Conservation (phyloP, 2,329 filamentous ascomycete species). For the Aspergillus floridensis region DNA sequence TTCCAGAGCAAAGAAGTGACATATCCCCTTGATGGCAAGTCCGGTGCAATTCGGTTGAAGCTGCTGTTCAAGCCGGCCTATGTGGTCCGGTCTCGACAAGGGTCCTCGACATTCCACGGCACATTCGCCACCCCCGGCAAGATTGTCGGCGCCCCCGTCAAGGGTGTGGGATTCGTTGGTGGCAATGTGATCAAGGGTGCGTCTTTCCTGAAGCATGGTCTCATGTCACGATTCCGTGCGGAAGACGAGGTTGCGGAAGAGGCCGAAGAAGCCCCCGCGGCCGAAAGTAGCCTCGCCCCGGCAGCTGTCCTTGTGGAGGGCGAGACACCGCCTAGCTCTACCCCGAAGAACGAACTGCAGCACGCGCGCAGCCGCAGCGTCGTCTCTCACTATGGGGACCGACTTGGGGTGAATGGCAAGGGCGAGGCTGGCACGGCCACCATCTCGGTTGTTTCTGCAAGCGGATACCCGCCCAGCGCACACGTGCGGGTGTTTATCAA, state of each 20-base stretch:
- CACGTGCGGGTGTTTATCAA: slow-evolving; percentile 77
- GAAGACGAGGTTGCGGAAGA: slow-evolving; percentile 30
- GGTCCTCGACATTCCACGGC: slow-evolving; percentile 87
- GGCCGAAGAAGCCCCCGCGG: slow-evolving; percentile 16
- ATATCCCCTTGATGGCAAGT: slow-evolving; percentile 81
- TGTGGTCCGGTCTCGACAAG: slow-evolving; percentile 79
- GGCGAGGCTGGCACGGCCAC: slow-evolving; percentile 71
- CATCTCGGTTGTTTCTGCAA: slow-evolving; percentile 76
- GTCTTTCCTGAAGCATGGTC: slow-evolving; percentile 82
- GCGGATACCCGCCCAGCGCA: slow-evolving; percentile 70
- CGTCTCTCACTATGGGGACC: slow-evolving; percentile 49
- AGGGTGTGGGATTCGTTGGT: slow-evolving; percentile 78
- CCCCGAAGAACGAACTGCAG: slow-evolving; percentile 30
- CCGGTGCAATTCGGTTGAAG: slow-evolving; percentile 75
- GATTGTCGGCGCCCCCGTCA: slow-evolving; percentile 93
- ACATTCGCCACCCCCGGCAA: slow-evolving; percentile 84
- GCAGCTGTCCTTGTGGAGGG: slow-evolving; percentile 32
- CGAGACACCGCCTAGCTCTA: slow-evolving; percentile 18
- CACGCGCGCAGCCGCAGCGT: slow-evolving; percentile 50
- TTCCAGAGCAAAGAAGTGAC: slow-evolving; percentile 76
- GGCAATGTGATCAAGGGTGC: slow-evolving; percentile 85
- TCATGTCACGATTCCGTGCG: slow-evolving; percentile 59
- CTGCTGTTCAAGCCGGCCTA: slow-evolving; percentile 93
- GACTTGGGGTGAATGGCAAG: slow-evolving; percentile 53
- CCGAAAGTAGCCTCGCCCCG: slow-evolving; percentile 11